A percentile compares a stretch with the other conserved stretches of the same genome.
These are phyloP conservation scores for Phlegmacium glaucopus DNA, from an alignment of 768 basidiomycete genomes.

Conservation along the genomic window DNA sequence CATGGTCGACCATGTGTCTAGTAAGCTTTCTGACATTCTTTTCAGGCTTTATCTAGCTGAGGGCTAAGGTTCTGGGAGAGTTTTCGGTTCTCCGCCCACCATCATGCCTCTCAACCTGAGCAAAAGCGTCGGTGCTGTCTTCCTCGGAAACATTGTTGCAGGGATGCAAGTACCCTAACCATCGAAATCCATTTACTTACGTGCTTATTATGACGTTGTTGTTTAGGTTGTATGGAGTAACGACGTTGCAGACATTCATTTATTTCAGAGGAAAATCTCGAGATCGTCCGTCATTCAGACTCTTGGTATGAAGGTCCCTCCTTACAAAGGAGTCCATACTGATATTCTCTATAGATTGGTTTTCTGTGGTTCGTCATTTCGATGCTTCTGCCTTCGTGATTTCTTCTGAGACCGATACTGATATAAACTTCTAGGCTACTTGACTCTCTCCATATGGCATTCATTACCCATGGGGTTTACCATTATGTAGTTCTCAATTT, in stretches of 20 bases:
- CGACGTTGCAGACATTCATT: slow-evolving; percentile 15
- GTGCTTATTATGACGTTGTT: not conserved
- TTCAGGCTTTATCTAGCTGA: no score
- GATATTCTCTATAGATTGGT: slow-evolving; percentile 11
- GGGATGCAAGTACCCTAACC: slow-evolving; percentile 7
- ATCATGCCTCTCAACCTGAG: slow-evolving; percentile 15
- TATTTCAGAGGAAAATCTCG: slow-evolving; percentile 17
- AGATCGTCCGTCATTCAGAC: slow-evolving; percentile 16
- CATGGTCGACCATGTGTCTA: no score
- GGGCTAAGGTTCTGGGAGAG: not conserved
- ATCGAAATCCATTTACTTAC: not conserved
- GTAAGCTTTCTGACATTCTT: no score
- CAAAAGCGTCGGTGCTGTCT: slow-evolving; percentile 18
- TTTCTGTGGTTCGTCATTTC: slow-evolving; percentile 15
- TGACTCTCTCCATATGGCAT: slow-evolving; percentile 16
- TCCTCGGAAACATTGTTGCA: slow-evolving; percentile 17
- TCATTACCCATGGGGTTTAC: slow-evolving; percentile 22
- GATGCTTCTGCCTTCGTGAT: not conserved
- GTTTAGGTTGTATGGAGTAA: slow-evolving; percentile 19
- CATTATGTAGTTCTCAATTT: slow-evolving; percentile 16
- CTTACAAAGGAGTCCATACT: not conserved
- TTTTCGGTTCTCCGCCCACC: slow-evolving; percentile 3
- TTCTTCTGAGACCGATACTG: not conserved
- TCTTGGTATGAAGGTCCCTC: slow-evolving; percentile 6
- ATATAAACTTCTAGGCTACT: slow-evolving; percentile 8